Base-by-base conservation (phyloP, 805 yeast genomes). In the Pichia heedii region DNA sequence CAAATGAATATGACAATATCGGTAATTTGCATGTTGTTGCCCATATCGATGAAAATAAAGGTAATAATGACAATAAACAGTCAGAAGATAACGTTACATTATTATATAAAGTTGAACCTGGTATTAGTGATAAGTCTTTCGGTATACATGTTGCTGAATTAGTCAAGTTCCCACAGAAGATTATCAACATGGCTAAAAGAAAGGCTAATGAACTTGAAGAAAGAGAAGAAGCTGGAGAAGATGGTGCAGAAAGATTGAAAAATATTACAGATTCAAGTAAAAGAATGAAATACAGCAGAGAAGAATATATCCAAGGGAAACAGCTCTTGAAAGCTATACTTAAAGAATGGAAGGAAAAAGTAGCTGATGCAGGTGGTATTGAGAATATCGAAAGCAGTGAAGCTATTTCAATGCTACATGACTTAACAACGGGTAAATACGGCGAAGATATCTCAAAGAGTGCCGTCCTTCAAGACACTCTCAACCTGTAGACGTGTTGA, bases 81-180 rank as follows among this genome's bases (percentile, higher is more conserved):
- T 54, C 57, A 12, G 65, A 69, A 36, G 73, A 74, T 29, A 95
- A 87, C 51, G 86, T 93, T 51, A 88, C 97, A 0, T 69, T 93
- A 45, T 68, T 93, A 52, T 93, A 93, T 65, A 84, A 82, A 56
- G 97, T 93, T n/a, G 96, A 87, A 52, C 84, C 86, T 1, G 98
- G 98, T n/a, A 78, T 89, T 40, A 81, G 95, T 2, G 96, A 87
- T 61, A 93, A 89, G 62, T 88, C 97, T 0, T 93, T 93, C 66
- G 98, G 98, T 63, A 89, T 93, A 39, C 95, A 93, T 60, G 98
- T 93, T 37, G 97, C 97, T 0, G 97, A 93, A 63, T 79, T 90
- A 26, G 97, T 90, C 18, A 83, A 85, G 52, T 93, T 93, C 62
- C 98, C 97, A 2, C 67, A 69, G 21, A 93, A 93, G 62, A 93